Evolutionary conservation across 139 green algal genomes (phyloP).

Genomic region (Pleodorina starrii): DNA sequence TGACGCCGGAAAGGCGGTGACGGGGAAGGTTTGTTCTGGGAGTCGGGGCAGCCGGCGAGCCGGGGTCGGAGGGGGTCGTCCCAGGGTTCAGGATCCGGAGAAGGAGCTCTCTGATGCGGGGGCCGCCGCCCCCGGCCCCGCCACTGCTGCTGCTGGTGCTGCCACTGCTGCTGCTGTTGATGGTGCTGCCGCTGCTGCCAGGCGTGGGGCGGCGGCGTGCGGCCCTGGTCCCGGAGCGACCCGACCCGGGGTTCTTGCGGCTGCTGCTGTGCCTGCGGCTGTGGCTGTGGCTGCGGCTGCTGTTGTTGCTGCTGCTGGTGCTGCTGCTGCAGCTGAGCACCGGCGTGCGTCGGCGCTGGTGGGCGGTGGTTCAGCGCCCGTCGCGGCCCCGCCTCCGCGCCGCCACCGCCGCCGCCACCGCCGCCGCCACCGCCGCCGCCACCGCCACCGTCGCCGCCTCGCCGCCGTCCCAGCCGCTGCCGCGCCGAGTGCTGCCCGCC

Average conservation of each 20-base stretch:
- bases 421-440: too few species aligned
- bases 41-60: too few species aligned
- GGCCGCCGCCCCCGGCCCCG: too few species aligned
- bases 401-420: not conserved
- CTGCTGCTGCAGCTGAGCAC: not conserved
- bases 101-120: too few species aligned
- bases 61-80: too few species aligned
- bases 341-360: not conserved
- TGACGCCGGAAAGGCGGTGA: too few species aligned
- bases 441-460: too few species aligned
- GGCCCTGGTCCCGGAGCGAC: not conserved
- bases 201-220: not conserved
- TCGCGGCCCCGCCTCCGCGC: not conserved
- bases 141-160: not conserved
- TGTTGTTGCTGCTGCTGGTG: not conserved
- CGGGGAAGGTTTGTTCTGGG: too few species aligned
- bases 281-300: not conserved
- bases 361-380: not conserved
- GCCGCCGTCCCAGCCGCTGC: not conserved
- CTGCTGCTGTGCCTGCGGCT: not conserved
- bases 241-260: not conserved
- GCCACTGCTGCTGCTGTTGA: not conserved
- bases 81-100: too few species aligned
- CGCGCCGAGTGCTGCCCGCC: not conserved
- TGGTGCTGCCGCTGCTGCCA: not conserved